Evolutionary conservation across 306 rosid genomes (phyloP), one percentile per base, ranked within the genome.

Genomic region (Abrus precatorius): DNA sequence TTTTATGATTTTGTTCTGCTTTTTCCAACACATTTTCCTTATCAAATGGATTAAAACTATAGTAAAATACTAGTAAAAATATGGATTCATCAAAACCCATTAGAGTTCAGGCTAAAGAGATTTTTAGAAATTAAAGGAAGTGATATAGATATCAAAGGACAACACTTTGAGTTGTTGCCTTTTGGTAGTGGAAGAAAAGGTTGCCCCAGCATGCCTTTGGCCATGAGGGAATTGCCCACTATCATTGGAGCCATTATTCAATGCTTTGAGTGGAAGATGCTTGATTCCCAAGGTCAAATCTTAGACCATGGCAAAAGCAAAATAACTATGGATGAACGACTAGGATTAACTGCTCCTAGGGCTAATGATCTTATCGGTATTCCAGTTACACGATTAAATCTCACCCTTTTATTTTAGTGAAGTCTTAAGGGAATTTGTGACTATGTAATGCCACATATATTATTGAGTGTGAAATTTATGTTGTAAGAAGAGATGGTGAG

Each of bases 171-270:
- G 36, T 41, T 77, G 14, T 30, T 90, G 60, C 89, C 91, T 2
- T 90, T 91, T 41, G 93, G 96, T 1, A 53, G 66, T 0, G 93
- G 93, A 9, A 86, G 93, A 36, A 80, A 93, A 75, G 86, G 80
- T 0, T 91, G 92, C 59, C 91, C 92, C 0, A 88, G 91, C 0
- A 12, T 87, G 63, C 76, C 82, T 9, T 77, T 91, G 54, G 87
- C 87, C 54, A 72, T 85, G 86, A 74, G 82, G 6, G 85, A 85
- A 71, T 30, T 85, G 60, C 91, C 93, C 1, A 64, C 74, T 0
- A 4, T 89, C 1, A 34, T 86, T 8, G 91, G 85, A 5, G 74
- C 84, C 14, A n/a, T 90, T 69, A 41, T 80, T 8, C 92, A 91
- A 3, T 80, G 20, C 20, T 20, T 20, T 20, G 20, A 20, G 20